These are phyloP conservation scores for Penicillium sp. DNA, from an alignment of 2,329 filamentous ascomycete genomes.

Conservation along the genomic window DNA sequence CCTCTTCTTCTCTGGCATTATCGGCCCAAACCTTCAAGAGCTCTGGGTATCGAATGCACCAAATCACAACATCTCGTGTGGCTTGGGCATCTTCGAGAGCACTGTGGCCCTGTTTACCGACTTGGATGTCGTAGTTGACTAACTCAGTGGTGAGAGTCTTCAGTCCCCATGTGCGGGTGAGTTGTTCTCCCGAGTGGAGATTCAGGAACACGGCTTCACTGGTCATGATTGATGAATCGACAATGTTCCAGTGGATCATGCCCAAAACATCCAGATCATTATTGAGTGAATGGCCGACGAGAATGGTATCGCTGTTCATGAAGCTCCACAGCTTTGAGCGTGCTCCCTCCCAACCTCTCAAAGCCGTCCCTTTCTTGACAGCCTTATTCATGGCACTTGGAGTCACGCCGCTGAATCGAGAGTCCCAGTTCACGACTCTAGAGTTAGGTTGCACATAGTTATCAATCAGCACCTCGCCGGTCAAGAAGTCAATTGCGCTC, in stretches of 20 bases:
- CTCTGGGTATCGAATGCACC: slow-evolving; percentile 44
- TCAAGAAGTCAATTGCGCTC: slow-evolving; percentile 49
- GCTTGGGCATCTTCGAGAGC: slow-evolving; percentile 54
- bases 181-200: not conserved
- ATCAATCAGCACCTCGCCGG: slow-evolving; percentile 50
- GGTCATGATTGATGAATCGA: slow-evolving; percentile 50
- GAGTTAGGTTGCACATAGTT: slow-evolving; percentile 41
- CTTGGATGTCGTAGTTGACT: slow-evolving; percentile 39
- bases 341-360: slow-evolving; percentile 48
- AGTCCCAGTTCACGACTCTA: slow-evolving; percentile 41
- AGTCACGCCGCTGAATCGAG: slow-evolving; percentile 44
- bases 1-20: slow-evolving; percentile 3
- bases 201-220: slow-evolving; percentile 31
- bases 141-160: slow-evolving; percentile 39
- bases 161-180: slow-evolving; percentile 35
- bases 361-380: slow-evolving; percentile 26
- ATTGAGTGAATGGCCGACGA: slow-evolving; percentile 52
- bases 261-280: slow-evolving; percentile 49
- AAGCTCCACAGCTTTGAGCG: slow-evolving; percentile 45
- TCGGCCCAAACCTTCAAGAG: slow-evolving; percentile 38
- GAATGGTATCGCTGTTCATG: slow-evolving; percentile 47
- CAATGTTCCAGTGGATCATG: slow-evolving; percentile 44
- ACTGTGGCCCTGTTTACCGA: slow-evolving; percentile 44
- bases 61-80: slow-evolving; percentile 51
- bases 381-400: slow-evolving; percentile 34